Evolutionary conservation across 2,329 filamentous ascomycete species (phyloP).

Genomic region (Cryphonectria naterciae): DNA sequence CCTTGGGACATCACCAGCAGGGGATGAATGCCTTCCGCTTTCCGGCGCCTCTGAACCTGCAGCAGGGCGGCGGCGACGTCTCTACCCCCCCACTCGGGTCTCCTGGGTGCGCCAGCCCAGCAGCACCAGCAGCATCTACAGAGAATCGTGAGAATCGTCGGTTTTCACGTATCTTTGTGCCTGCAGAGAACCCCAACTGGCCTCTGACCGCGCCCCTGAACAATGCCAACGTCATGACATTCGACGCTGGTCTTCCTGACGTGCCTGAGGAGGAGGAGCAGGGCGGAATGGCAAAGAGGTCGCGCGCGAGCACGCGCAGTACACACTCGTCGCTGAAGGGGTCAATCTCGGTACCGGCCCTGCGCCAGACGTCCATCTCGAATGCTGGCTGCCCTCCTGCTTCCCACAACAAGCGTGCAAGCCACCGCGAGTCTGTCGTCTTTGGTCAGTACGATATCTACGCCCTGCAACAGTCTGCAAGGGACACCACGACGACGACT

Average conservation of each 20-base stretch:
- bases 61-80: slow-evolving; percentile 29
- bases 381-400: slow-evolving; percentile 20
- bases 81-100: slow-evolving; percentile 34
- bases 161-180: slow-evolving; percentile 47
- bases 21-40: slow-evolving; percentile 51
- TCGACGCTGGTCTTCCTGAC: slow-evolving; percentile 55
- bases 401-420: slow-evolving; percentile 36
- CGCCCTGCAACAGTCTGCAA: slow-evolving; percentile 41
- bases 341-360: slow-evolving; percentile 57
- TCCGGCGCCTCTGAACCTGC: slow-evolving; percentile 45
- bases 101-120: slow-evolving; percentile 37
- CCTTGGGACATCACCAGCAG: slow-evolving; percentile 45
- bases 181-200: slow-evolving; percentile 47
- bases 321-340: slow-evolving; percentile 56
- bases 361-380: slow-evolving; percentile 25
- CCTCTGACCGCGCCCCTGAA: slow-evolving; percentile 45
- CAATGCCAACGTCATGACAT: slow-evolving; percentile 33
- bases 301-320: slow-evolving; percentile 51
- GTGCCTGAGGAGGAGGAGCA: slow-evolving; percentile 68
- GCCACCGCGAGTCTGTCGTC: slow-evolving; percentile 57
- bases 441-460: slow-evolving; percentile 50
- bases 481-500: slow-evolving; percentile 25
- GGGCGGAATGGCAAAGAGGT: slow-evolving; percentile 41
- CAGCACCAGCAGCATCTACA: neutral
- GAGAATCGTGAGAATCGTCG: slow-evolving; percentile 32